Evolutionary conservation across 1,284 basidiomycete genomes (phyloP), one percentile per base, ranked within the genome.

Genomic region (Caloboletus inedulis): DNA sequence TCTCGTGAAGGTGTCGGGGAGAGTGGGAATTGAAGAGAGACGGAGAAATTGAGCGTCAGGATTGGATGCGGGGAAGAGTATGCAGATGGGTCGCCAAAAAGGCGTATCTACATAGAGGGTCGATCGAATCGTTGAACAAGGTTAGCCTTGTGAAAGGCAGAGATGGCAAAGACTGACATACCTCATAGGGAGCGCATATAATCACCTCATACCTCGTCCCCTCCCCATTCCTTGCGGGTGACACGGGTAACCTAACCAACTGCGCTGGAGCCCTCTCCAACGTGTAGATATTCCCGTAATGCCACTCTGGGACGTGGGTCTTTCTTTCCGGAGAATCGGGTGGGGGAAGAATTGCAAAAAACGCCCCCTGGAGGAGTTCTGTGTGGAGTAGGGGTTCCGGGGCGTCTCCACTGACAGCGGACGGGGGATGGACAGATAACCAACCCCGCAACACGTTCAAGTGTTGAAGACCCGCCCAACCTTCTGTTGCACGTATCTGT

Each of bases 401-500:
- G 27, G 55, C 48, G 9, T 23, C 23, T 23, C 3, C 31, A 41
- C 27, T 2, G 21, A 30, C 4, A 6, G 49, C 49, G n/a, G 63
- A 50, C 0, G 80, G 78, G 1, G 84, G 82, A 45, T 72, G 64
- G 27, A 91, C 57, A 1, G 77, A 83, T 10, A 92, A 57, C 2
- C 75, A 78, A 1, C 84, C 78, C 34, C 76, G 78, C n/a, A 91
- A 72, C 18, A 90, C 68, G 18, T 79, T 77, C 60, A 89, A 80
- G 60, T 91, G 85, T 63, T 92, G 89, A 25, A 91, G 67, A 14
- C 79, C 84, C 18, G 88, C 85, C 89, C 89, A 91, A n/a, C 89
- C 90, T 69, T 90, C 84, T 1, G 82, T 84, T 35, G 76, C 72
- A 18, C 87, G 81, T 43, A 92, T 73, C 45, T 73, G 70, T 29